phyloP scores from a whole-genome alignment of 192 early-diverging fungal species.

The Kickxella alabastrina region DNA sequence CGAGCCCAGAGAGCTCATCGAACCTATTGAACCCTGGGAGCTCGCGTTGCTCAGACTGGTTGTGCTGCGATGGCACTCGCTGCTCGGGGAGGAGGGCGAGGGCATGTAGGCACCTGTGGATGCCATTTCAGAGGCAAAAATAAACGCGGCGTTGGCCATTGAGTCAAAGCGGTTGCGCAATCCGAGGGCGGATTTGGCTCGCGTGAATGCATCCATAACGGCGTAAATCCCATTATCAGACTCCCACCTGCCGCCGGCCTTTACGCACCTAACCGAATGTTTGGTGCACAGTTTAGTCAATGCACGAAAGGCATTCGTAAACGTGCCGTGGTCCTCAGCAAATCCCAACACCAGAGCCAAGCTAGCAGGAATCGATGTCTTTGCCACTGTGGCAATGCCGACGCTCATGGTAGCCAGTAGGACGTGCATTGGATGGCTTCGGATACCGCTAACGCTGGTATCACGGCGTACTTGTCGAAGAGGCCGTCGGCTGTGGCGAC shows the following conservation, averaged over 20 bases:
- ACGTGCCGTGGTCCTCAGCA: slow-evolving; percentile 2
- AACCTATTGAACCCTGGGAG: neutral
- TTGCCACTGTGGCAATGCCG: slow-evolving; percentile 27
- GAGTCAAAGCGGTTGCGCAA: slow-evolving; percentile 42
- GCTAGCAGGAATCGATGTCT: slow-evolving; percentile 35
- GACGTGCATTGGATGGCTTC: slow-evolving; percentile 30
- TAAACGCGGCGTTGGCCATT: slow-evolving; percentile 29
- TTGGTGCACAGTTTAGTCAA: slow-evolving; percentile 36
- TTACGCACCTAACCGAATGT: slow-evolving; percentile 31
- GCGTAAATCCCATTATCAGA: slow-evolving; percentile 25
- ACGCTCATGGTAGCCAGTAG: slow-evolving; percentile 28
- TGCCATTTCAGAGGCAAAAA: slow-evolving; percentile 9
- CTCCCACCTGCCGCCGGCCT: slow-evolving; percentile 22
- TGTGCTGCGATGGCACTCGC: neutral
- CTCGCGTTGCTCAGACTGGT: slow-evolving; percentile 1
- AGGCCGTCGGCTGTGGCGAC: slow-evolving; percentile 9
- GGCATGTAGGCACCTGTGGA: neutral
- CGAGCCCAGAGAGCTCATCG: neutral
- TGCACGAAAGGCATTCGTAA: slow-evolving; percentile 16
- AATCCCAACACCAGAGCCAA: slow-evolving; percentile 19
- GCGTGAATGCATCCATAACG: slow-evolving; percentile 28
- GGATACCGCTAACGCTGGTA: slow-evolving; percentile 9
- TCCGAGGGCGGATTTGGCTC: slow-evolving; percentile 21
- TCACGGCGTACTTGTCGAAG: slow-evolving; percentile 28
- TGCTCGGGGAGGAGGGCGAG: neutral